phyloP scores from a whole-genome alignment of 2,329 filamentous ascomycete species.

The Dactylellina haptotyla region DNA sequence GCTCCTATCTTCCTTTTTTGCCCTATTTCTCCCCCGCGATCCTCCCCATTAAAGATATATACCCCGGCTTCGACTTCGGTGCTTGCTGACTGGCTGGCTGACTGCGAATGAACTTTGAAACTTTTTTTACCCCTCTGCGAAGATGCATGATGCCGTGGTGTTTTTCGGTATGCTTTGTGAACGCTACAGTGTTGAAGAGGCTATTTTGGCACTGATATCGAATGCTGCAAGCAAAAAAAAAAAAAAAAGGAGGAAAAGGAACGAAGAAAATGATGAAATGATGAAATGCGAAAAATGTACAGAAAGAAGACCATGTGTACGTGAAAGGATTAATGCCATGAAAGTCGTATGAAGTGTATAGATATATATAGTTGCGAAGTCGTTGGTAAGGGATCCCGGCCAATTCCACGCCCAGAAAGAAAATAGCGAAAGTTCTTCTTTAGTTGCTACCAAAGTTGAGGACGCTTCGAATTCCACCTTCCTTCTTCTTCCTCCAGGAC shows the following conservation, averaged over 20 bases:
- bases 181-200: neutral
- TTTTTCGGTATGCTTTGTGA: too few relatives aligned
- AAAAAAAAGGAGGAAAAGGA: slow-evolving; percentile 9
- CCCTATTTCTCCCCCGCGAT: neutral
- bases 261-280: slow-evolving; percentile 20
- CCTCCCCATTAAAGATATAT: neutral
- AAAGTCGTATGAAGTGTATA: slow-evolving; percentile 50
- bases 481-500: slow-evolving; percentile 73
- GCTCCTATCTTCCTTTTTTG: neutral
- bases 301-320: slow-evolving; percentile 47
- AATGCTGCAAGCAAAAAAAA: neutral
- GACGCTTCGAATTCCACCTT: slow-evolving; percentile 54
- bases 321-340: slow-evolving; percentile 43
- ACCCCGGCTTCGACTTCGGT: too few relatives aligned
- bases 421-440: neutral
- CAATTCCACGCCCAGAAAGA: slow-evolving; percentile 17
- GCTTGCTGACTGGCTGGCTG: too few relatives aligned
- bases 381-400: slow-evolving; percentile 40
- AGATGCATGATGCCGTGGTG: too few relatives aligned
- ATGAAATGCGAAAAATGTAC: slow-evolving; percentile 52
- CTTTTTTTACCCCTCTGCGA: too few relatives aligned
- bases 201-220: neutral
- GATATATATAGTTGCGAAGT: slow-evolving; percentile 40
- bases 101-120: neutral
- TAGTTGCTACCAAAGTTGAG: slow-evolving; percentile 50